phyloP scores from a whole-genome alignment of 148 eudicot genomes.

The Rhododendron ferrugineum region DNA sequence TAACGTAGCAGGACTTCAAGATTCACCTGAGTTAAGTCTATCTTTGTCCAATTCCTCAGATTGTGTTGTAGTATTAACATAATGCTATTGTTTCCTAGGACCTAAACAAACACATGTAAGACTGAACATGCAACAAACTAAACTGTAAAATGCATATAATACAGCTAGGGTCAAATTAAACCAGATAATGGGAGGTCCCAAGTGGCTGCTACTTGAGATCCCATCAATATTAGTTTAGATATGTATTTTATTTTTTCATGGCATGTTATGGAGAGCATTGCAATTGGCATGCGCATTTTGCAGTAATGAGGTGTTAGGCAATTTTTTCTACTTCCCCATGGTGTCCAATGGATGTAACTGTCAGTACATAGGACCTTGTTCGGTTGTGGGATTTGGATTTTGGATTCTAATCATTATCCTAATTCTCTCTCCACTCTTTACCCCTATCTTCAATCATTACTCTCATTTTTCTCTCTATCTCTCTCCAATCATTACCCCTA shows the following conservation, averaged over 20 bases:
- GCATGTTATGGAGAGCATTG: background rate
- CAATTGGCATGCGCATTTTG: background rate
- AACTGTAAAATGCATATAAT: background rate
- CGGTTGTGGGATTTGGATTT: too few species aligned
- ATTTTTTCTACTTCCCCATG: background rate
- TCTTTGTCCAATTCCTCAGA: background rate
- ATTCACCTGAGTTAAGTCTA: background rate
- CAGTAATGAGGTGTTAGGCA: background rate
- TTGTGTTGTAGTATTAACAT: background rate
- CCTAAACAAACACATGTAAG: background rate
- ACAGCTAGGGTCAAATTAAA: background rate
- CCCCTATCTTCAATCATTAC: too few species aligned
- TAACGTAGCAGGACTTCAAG: background rate
- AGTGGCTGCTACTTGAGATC: background rate
- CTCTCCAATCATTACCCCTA: too few species aligned
- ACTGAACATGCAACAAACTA: background rate
- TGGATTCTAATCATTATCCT: too few species aligned
- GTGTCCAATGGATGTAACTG: background rate
- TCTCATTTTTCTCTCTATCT: too few species aligned
- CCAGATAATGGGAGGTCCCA: background rate
- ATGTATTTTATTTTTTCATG: background rate
- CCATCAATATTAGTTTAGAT: background rate
- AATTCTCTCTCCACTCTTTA: too few species aligned
- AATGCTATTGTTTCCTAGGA: background rate
- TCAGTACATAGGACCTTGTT: too few species aligned